Evolutionary conservation across 345 rosid genomes (phyloP).

Genomic region (Linum usitatissimum): DNA sequence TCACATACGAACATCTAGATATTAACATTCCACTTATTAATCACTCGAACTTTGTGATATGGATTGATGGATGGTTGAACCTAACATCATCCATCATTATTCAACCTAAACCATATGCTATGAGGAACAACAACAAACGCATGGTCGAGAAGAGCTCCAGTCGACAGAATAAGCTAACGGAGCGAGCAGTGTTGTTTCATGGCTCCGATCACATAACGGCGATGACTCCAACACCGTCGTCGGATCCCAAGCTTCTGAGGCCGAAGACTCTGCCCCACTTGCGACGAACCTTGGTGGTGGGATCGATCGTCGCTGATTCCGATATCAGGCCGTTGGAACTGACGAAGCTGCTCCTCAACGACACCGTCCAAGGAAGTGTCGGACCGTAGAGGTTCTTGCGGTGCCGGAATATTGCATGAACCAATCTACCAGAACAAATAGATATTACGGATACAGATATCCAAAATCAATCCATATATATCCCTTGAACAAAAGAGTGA

Average conservation of each 20-base stretch:
- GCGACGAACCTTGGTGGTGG: constrained; percentile 8
- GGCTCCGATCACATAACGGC: constrained; percentile 19
- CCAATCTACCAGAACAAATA: too few relatives aligned
- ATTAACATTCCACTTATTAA: too few relatives aligned
- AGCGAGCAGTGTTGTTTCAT: constrained; percentile 59
- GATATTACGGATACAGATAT: too few relatives aligned
- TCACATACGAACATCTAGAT: too few relatives aligned
- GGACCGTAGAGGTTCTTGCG: constrained; percentile 70
- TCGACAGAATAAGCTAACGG: constrained; percentile 28
- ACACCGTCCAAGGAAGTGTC: constrained; percentile 66
- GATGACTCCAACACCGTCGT: background rate
- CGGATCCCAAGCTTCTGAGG: constrained; percentile 36
- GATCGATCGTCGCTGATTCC: constrained; percentile 4
- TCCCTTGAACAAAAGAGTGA: too few relatives aligned
- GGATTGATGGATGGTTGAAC: too few relatives aligned
- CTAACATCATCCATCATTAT: too few relatives aligned
- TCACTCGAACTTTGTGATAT: too few relatives aligned
- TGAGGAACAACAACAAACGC: constrained; percentile 6
- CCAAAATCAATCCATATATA: too few relatives aligned
- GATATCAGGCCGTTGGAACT: constrained; percentile 32
- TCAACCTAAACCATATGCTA: too few relatives aligned
- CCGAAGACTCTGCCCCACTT: constrained; percentile 60
- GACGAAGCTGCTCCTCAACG: constrained; percentile 76
- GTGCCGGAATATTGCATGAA: constrained; percentile 62
- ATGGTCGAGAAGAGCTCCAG: background rate